Evolutionary conservation across 2,329 filamentous ascomycete species (phyloP), one percentile per base, ranked within the genome.

Genomic region (Fusarium buharicum): DNA sequence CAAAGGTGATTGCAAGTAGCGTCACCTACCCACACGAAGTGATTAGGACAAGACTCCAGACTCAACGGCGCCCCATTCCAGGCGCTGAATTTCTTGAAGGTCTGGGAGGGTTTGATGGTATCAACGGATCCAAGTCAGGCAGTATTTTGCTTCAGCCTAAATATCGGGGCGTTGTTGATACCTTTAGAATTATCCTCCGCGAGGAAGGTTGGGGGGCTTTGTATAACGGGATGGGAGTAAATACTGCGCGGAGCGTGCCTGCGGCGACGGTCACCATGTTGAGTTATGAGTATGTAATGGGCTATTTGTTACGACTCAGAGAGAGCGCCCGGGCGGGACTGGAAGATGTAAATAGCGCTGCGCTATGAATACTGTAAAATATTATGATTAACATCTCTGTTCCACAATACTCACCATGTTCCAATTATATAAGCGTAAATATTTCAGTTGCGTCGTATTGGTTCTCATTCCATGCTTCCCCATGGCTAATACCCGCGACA

Each of bases 21-120:
- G 90, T 93, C 13, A 98, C 95, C 17, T 99, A 99, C 73, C 95
- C 95, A 0, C 95, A 98, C 73, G 95, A 99, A 77, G 95, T 99
- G 10, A 88, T 99, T 48, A 88, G 95, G 36, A 99, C 95, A 43
- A 84, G 95, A 53, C 80, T 98, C 49, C 95, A 99, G 76, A 98
- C 94, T 1, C 95, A 99, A 75, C 88, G 94, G 70, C 85, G 92
- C 59, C 87, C 89, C 3, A 79, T 84, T 12, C 81, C 82, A 0
- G 81, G 83, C 4, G 77, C 80, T 18, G 81, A 83, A 30, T 82
- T 79, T 62, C 72, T 84, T 33, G 78, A 83, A 51, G 81, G 79
- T 0, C 67, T 84, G 6, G 80, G 78, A 62, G 83, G 55, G 41
- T 53, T 49, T 77, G 69, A 34, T 58, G 64, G 50, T 53, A 69